phyloP scores from a whole-genome alignment of 108 stramenopile species.

The Skeletonema marinoi region DNA sequence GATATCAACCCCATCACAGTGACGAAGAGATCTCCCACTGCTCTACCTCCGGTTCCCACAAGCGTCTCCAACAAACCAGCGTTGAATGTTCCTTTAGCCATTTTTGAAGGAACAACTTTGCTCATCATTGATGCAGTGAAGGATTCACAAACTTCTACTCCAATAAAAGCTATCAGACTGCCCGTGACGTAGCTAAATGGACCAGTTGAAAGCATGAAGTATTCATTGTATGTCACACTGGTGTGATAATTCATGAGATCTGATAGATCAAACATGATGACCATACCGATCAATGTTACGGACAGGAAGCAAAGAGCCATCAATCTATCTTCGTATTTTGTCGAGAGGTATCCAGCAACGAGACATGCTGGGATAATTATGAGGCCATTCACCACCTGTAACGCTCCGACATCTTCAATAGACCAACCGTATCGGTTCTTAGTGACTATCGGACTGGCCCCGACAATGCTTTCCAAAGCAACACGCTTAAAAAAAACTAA shows the following conservation, averaged over 20 bases:
- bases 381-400: conserved; percentile 45
- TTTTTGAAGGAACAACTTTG: conserved; percentile 43
- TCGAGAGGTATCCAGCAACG: conserved; percentile 38
- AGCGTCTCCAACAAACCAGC: conserved; percentile 31
- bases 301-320: conserved; percentile 36
- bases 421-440: conserved; percentile 51
- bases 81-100: conserved; percentile 51
- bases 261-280: conserved; percentile 27
- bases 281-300: conserved; percentile 43
- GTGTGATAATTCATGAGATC: conserved; percentile 24
- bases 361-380: conserved; percentile 44
- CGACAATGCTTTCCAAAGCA: conserved; percentile 45
- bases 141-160: conserved; percentile 45
- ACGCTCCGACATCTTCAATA: conserved; percentile 41
- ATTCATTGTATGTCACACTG: conserved; percentile 37
- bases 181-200: conserved; percentile 35
- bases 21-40: conserved; percentile 66
- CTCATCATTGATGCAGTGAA: conserved; percentile 45
- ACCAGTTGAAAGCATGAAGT: conserved; percentile 27
- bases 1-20: conserved; percentile 62
- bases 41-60: conserved; percentile 50
- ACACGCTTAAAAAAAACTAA: conserved; percentile 49
- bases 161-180: conserved; percentile 39
- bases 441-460: conserved; percentile 42
- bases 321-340: conserved; percentile 35